phyloP scores from a whole-genome alignment of 208 protist genomes.

The Leishmania amazonensis region DNA sequence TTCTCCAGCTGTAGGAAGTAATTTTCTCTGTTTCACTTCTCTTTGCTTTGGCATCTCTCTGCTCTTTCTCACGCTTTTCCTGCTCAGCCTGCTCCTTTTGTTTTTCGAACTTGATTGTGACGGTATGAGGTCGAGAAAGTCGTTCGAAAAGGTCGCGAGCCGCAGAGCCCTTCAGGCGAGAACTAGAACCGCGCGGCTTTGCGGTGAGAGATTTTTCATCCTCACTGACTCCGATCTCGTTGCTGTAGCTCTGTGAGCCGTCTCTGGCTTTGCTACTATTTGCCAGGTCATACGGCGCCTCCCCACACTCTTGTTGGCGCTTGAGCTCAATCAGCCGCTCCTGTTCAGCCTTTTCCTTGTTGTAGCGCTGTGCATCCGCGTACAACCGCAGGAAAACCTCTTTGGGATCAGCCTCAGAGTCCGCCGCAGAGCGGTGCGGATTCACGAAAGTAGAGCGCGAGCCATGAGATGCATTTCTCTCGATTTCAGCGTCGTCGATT shows the following conservation, averaged over 20 bases:
- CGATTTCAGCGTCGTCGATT: background rate
- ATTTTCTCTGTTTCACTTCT: constrained; percentile 37
- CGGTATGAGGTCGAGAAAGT: constrained; percentile 44
- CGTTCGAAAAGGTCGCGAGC: constrained; percentile 53
- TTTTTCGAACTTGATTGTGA: constrained; percentile 41
- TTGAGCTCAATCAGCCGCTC: constrained; percentile 34
- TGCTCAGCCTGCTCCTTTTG: constrained; percentile 34
- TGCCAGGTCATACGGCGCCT: constrained; percentile 14
- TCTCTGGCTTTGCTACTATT: background rate
- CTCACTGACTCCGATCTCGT: background rate
- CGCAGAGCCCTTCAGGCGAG: constrained; percentile 17
- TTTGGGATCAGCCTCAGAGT: background rate
- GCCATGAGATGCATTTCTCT: constrained; percentile 10
- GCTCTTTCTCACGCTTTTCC: constrained; percentile 31
- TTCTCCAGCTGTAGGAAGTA: constrained; percentile 38
- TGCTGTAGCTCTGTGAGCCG: background rate
- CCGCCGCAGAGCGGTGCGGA: constrained; percentile 1
- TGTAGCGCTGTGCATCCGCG: constrained; percentile 55
- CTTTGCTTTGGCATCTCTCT: constrained; percentile 20
- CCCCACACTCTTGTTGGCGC: constrained; percentile 30
- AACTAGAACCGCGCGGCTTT: background rate
- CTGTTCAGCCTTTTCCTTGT: constrained; percentile 37
- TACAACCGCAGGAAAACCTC: constrained; percentile 67
- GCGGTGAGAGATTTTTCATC: constrained; percentile 11
- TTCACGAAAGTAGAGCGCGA: constrained; percentile 1